A percentile compares a stretch with the other conserved stretches of the same genome.
phyloP scores from a whole-genome alignment of 495 filamentous ascomycete species.

The Neurospora tetraspora region DNA sequence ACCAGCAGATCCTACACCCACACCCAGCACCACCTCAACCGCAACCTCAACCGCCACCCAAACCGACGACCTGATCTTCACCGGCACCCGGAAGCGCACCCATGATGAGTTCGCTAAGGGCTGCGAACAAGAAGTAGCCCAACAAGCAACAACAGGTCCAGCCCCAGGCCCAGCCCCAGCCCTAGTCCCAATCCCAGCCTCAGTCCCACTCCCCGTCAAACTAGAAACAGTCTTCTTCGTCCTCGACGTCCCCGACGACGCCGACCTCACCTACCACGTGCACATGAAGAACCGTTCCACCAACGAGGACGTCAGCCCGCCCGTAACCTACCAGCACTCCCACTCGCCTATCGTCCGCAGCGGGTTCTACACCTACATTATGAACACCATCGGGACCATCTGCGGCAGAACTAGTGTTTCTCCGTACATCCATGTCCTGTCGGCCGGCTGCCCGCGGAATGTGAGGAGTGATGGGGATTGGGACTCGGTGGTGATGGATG shows the following conservation, averaged over 20 bases:
- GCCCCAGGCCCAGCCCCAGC: neutral
- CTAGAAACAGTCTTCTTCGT: too few species aligned
- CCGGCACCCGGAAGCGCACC: neutral
- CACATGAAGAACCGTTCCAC: neutral
- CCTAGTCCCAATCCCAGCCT: neutral
- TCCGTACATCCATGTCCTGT: neutral
- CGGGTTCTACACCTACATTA: neutral
- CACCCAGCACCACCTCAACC: neutral
- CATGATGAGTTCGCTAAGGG: neutral
- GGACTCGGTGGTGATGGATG: neutral
- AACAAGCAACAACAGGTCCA: neutral
- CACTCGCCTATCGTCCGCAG: neutral
- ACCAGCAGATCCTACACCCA: neutral
- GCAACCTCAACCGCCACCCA: neutral
- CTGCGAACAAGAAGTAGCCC: neutral
- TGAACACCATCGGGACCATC: neutral
- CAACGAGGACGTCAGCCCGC: neutral
- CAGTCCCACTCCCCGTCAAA: too few species aligned
- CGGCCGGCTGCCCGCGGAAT: neutral
- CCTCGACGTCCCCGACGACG: neutral
- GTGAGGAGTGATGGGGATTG: neutral
- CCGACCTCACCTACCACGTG: slow-evolving; percentile 2
- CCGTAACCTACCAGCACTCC: neutral
- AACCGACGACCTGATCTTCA: neutral
- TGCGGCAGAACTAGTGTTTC: neutral